Base-by-base conservation (phyloP, 2,329 filamentous ascomycete genomes). In the Sporothrix euskadiensis region DNA sequence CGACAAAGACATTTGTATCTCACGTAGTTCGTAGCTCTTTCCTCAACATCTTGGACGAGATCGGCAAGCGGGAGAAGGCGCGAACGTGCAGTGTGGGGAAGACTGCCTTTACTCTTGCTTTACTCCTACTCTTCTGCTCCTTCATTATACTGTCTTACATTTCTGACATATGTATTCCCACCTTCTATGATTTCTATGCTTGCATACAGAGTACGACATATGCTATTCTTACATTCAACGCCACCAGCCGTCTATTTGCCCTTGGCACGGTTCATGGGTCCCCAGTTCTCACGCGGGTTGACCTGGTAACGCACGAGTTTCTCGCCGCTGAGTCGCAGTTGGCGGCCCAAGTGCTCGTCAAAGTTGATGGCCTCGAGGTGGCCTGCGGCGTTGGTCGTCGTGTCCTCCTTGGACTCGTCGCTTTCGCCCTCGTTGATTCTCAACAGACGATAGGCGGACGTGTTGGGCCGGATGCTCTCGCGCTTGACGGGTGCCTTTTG, bases 241-340 rank as follows among this genome's bases (percentile, higher is more conserved):
- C 54, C 26, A 6, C 5, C 61, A 9, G 3, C 1, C n/a, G 9
- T 8, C 35, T 71, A 95, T 85, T 81, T 81, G n/a, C 83, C 84
- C 76, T 81, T 85, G 35, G 88, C 88, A 76, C 84, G 84, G 71
- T 83, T 85, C 89, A 97, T 89, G 0, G 96, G 96, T 0, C 96
- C 96, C 96, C 96, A 99, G 81, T 98, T 96, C 79, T 94, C 91
- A 74, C 91, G 86, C 63, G 96, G 96, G 80, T 98, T 98, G 75
- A 91, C 83, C 83, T 97, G 96, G 81, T 98, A 99, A 75, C 95
- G 87, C 71, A 97, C 90, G 63, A 97, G 85, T 76, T 90, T 91
- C 80, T 88, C 91, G 74, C 84, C 86, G 71, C 88, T 87, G n/a
- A 71, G 71, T 19, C 10, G 52, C 75, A 85, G 87, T 74, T 93